A percentile compares a stretch with the other conserved stretches of the same genome.
Conservation (phyloP, 2,329 filamentous ascomycete species). For the Botrytis pseudocinerea region DNA sequence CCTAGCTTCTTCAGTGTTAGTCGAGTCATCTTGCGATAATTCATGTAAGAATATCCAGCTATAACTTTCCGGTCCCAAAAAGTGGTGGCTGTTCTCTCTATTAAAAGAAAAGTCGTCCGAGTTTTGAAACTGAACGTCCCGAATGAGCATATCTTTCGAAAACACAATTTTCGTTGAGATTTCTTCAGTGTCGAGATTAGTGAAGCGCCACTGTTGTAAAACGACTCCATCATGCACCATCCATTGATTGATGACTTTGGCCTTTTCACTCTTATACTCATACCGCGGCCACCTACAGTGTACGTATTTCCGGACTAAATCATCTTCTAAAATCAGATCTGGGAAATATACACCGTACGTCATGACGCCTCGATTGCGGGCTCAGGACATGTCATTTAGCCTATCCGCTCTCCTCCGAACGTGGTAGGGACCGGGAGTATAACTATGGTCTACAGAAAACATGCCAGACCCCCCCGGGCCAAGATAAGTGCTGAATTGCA, state of each 20-base stretch:
- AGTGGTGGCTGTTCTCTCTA: not conserved
- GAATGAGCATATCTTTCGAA: not conserved
- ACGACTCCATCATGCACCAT: not conserved
- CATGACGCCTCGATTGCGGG: rapidly evolving
- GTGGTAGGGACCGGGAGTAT: rapidly evolving
- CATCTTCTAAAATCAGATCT: not conserved
- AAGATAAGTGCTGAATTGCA: not conserved
- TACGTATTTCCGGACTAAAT: not conserved
- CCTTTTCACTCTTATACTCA: not conserved
- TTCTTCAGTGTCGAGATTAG: not conserved
- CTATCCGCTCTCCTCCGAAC: rapidly evolving
- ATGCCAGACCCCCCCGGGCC: not conserved
- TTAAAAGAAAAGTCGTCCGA: too few species aligned
- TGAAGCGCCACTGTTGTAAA: not conserved
- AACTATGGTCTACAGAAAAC: not conserved
- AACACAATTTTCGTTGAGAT: not conserved
- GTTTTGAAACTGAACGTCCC: not conserved
- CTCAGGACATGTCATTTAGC: not conserved
- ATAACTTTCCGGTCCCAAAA: not conserved
- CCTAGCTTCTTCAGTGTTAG: too few species aligned
- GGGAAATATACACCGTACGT: not conserved
- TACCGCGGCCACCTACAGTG: not conserved
- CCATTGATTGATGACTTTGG: not conserved
- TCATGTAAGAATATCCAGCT: not conserved
- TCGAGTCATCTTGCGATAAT: too few species aligned